Evolutionary conservation across 2,329 filamentous ascomycete genomes (phyloP), one percentile per base, ranked within the genome.

Genomic region (Fusarium sp.): DNA sequence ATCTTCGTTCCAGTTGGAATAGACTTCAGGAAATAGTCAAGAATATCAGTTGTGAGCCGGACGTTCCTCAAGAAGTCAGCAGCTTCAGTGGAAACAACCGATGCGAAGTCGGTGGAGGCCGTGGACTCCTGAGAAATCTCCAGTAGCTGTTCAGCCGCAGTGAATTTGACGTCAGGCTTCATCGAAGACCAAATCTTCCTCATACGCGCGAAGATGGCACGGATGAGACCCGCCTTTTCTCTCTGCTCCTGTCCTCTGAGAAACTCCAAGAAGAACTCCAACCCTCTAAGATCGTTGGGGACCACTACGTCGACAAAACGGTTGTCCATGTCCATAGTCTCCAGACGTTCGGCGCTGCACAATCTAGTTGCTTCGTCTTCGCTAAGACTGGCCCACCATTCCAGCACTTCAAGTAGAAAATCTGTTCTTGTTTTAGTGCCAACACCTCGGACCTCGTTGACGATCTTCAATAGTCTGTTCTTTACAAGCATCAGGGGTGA

Each of bases 1-100:
- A 94, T 87, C 73, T 92, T 89, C 4, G 90, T 86, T n/a, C 90
- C 88, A 16, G 89, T 90, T 60, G 93, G 91, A 42, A 97, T 86
- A 25, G 88, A 89, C 68, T 92, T 87, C 10, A 97, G 81, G 79
- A 97, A 93, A 49, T 86, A 85, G 1, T 89, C 82, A 11, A 98
- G 85, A 25, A 93, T 89, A 30, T 90, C 84, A 0, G 92, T 93
- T 4, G 92, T 89, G 41, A 97, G 85, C n/a, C 89, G 84, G 10
- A 97, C 87, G 61, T 86, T 89, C 60, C 90, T 88, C 58, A 98
- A 83, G 27, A 94, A 85, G 58, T 94, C 92, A 11, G 89, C 86
- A 4, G 92, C 89, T 76, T 92, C 86, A 13, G 82, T 82, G n/a
- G 87, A 78, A 49, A 85, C 82, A 32, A 84, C 72, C 7, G 76